A percentile compares a stretch with the other conserved stretches of the same genome.
Conservation (phyloP, 202 grass and related monocot species). For the Carex arenaria region DNA sequence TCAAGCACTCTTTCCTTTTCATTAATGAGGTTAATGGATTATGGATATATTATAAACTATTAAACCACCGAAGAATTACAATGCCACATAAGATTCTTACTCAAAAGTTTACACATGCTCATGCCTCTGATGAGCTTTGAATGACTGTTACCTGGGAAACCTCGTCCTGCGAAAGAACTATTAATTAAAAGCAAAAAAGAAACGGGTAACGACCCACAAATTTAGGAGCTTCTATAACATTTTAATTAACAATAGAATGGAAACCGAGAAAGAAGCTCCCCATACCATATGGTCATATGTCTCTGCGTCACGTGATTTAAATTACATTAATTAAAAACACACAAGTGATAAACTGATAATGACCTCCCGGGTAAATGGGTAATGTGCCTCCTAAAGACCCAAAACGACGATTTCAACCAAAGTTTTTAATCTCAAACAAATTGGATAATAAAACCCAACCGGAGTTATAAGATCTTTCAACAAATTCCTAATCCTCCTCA, state of each 20-base stretch:
- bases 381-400: too few species aligned
- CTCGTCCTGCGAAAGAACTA: slow-evolving; percentile 1
- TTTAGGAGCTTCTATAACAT: slow-evolving; percentile 7
- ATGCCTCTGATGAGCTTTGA: neutral
- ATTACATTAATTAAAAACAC: neutral
- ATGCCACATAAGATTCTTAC: too few species aligned
- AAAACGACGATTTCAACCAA: too few species aligned
- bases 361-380: neutral
- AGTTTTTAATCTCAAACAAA: too few species aligned
- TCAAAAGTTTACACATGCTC: neutral
- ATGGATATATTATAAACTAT: neutral
- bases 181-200: neutral
- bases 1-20: too few species aligned
- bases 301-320: neutral
- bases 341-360: neutral
- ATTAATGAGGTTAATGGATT: too few species aligned
- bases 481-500: too few species aligned
- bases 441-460: too few species aligned
- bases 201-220: neutral
- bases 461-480: too few species aligned
- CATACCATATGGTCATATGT: neutral
- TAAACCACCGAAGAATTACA: neutral
- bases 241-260: neutral
- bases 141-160: slow-evolving; percentile 5
- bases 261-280: neutral